Conservation (phyloP, 805 yeast genomes). For the Saturnispora dispora region DNA sequence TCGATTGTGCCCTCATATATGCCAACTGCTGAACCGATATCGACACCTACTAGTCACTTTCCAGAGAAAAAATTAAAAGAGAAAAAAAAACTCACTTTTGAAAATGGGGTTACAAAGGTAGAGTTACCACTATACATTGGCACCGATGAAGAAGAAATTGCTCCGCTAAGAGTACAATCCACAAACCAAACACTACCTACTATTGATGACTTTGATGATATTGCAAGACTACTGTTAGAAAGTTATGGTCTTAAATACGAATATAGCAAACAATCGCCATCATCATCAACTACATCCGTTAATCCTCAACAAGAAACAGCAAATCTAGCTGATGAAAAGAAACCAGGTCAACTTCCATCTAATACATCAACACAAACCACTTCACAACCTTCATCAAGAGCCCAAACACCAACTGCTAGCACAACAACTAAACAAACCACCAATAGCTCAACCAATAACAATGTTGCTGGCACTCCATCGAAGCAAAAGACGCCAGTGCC, state of each 20-base stretch:
- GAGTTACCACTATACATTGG: conserved; percentile 27
- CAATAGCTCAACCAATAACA: background rate
- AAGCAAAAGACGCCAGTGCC: background rate
- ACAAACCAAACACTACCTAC: background rate
- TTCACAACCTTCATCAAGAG: background rate
- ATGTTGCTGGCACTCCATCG: background rate
- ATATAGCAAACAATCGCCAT: conserved; percentile 9
- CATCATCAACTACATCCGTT: background rate
- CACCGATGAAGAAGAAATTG: conserved; percentile 25
- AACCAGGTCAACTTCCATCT: background rate
- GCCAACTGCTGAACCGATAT: background rate
- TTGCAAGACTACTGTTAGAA: background rate
- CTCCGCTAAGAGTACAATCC: conserved; percentile 14
- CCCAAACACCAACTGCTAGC: background rate
- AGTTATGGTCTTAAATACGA: background rate
- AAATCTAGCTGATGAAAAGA: background rate
- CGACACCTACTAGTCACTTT: background rate
- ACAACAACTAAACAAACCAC: background rate
- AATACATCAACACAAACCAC: background rate
- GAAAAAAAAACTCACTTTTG: background rate
- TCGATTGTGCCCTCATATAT: background rate
- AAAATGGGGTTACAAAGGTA: background rate
- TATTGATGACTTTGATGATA: background rate
- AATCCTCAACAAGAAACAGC: background rate
- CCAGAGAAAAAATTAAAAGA: background rate